phyloP scores from a whole-genome alignment of 257 asterid species.

The Verbascum thapsus region DNA sequence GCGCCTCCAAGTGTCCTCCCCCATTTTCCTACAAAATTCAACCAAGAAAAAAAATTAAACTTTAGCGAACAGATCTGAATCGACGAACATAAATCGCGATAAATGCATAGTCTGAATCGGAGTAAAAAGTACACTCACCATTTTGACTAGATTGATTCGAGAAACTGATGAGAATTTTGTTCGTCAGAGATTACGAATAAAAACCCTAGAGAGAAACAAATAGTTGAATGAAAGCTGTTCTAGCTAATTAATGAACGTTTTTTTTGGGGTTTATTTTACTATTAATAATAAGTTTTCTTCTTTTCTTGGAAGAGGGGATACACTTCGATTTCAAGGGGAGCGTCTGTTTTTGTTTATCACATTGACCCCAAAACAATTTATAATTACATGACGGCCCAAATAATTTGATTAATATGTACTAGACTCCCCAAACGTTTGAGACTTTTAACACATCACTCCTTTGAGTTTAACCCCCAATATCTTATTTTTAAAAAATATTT shows the following conservation, averaged over 20 bases:
- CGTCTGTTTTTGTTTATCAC: background rate
- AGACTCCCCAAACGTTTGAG: constrained; percentile 7
- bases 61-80: constrained; percentile 33
- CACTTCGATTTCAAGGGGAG: constrained; percentile 29
- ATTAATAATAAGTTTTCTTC: background rate
- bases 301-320: constrained; percentile 33
- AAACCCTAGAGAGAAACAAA: constrained; percentile 41
- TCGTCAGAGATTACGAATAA: constrained; percentile 20
- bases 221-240: too few relatives aligned
- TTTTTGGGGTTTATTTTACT: too few relatives aligned
- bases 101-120: background rate
- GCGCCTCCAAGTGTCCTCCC: constrained; percentile 64
- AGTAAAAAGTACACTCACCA: constrained; percentile 33
- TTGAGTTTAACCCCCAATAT: too few relatives aligned
- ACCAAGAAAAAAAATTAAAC: too few relatives aligned
- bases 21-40: constrained; percentile 60
- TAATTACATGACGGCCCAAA: background rate
- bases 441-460: background rate
- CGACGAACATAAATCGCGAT: background rate
- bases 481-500: too few relatives aligned
- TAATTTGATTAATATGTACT: background rate
- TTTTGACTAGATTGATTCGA: constrained; percentile 24
- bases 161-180: constrained; percentile 6
- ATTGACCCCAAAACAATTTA: constrained; percentile 13
- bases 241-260: too few relatives aligned